These are phyloP conservation scores for Luffa acutangula DNA, from an alignment of 306 rosid genomes.

Conservation along the genomic window DNA sequence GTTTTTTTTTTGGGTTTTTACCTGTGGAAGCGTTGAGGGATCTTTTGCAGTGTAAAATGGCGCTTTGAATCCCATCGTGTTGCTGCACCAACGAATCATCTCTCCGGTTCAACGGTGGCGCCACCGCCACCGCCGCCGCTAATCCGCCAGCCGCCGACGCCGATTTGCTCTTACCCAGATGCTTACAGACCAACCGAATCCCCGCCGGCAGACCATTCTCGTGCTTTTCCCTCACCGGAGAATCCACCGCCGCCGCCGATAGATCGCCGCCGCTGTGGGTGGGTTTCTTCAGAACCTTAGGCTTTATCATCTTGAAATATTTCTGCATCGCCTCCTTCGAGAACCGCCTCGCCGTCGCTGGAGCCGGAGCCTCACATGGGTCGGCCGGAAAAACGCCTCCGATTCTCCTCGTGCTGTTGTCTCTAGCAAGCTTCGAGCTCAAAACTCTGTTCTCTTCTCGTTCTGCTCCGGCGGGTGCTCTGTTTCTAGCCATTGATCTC, in stretches of 20 bases:
- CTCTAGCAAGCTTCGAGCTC: slow-evolving; percentile 16
- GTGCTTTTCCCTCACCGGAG: slow-evolving; percentile 33
- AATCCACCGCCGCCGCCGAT: slow-evolving; percentile 18
- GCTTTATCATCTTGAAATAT: slow-evolving; percentile 58
- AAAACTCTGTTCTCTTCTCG: slow-evolving; percentile 7
- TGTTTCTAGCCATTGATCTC: slow-evolving; percentile 12
- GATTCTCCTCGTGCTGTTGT: slow-evolving; percentile 20
- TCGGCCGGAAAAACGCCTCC: slow-evolving; percentile 32
- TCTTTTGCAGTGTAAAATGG: slow-evolving; percentile 87
- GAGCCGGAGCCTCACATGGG: background rate
- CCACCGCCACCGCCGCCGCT: slow-evolving; percentile 8
- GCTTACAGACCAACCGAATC: slow-evolving; percentile 42
- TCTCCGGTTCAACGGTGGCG: slow-evolving; percentile 36
- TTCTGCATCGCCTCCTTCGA: slow-evolving; percentile 56
- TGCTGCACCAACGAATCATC: slow-evolving; percentile 62
- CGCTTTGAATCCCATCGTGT: slow-evolving; percentile 80
- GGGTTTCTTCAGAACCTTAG: slow-evolving; percentile 46
- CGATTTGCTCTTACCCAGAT: slow-evolving; percentile 66
- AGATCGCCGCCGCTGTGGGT: slow-evolving; percentile 17
- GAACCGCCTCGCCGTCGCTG: slow-evolving; percentile 29
- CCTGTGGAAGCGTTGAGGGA: slow-evolving; percentile 64
- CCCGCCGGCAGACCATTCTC: slow-evolving; percentile 42
- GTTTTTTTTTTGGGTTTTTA: background rate
- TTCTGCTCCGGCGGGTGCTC: background rate
- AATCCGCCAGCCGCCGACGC: slow-evolving; percentile 26